Base-by-base conservation (phyloP, 345 rosid species). In the Gossypium stocksii region DNA sequence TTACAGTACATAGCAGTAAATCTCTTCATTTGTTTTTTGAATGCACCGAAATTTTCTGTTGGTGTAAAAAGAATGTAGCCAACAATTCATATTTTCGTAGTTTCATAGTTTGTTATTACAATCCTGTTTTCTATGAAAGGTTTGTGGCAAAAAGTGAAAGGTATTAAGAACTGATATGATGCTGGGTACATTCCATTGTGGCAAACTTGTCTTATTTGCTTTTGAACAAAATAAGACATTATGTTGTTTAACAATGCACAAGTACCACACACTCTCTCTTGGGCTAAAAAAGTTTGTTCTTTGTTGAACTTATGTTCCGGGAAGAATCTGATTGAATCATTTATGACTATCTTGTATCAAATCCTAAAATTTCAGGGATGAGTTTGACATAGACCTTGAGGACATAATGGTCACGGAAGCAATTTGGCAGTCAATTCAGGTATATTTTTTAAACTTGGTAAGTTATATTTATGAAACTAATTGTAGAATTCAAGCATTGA, bases 351-450 rank as follows among this genome's bases (percentile, higher is more conserved):
- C 62, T 45, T 54, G 34, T 48, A 4, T 61, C 63, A 54, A 78
- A 64, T 60, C 60, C 79, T 66, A 59, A 62, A 81, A 66, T 66
- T 67, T 77, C 83, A 95, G 99, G 97, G 92, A 89, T 70, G 93
- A 84, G 66, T 90, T 87, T 86, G 98, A 93, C 41, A 70, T 96
- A 73, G 99, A 96, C 81, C 94, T 91, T n/a, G 99, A 96, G 85
- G 99, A 91, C 64, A 83, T 93, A 81, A 96, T 96, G 99, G 86
- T 93, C 46, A 91, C 86, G 91, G 97, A 93, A 85, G 99, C 98
- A 71, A 91, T 96, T 77, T 93, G 94, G 97, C 99, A 82, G 81
- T 96, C 99, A 22, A 86, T 91, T 77, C 98, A 95, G 95, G 97
- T 90, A 81, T 67, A 9, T n/a, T 2, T 13, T 61, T 17, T 22